These are phyloP conservation scores for Rhizophora mangle DNA, from an alignment of 345 rosid genomes.

Conservation along the genomic window DNA sequence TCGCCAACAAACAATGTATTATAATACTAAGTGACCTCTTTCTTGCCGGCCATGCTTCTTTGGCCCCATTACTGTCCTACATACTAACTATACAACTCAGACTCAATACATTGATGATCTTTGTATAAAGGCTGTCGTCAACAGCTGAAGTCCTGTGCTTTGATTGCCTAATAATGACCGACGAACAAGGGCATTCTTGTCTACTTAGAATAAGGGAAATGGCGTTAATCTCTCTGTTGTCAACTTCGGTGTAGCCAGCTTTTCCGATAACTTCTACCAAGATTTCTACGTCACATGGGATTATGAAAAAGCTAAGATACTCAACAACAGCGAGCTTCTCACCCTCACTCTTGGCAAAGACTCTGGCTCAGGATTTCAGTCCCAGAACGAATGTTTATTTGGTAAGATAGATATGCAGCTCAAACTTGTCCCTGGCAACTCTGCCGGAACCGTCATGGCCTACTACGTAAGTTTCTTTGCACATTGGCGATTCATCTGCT, in stretches of 20 bases:
- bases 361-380: slow-evolving; percentile 74
- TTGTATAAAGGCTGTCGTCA: no score
- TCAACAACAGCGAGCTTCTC: slow-evolving; percentile 44
- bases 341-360: slow-evolving; percentile 55
- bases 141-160: no score
- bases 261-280: slow-evolving; percentile 40
- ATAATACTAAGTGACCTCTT: no score
- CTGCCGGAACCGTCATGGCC: slow-evolving; percentile 81
- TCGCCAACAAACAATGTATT: no score
- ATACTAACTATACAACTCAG: no score
- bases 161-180: not conserved
- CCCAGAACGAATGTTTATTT: slow-evolving; percentile 49
- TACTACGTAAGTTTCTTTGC: slow-evolving; percentile 40
- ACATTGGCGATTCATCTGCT: not conserved
- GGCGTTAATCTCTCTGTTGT: not conserved
- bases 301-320: slow-evolving; percentile 44
- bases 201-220: not conserved
- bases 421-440: slow-evolving; percentile 71
- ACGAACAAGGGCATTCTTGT: not conserved
- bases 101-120: no score
- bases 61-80: no score
- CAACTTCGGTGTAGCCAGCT: not conserved
- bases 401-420: slow-evolving; percentile 67
- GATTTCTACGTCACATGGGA: slow-evolving; percentile 64
- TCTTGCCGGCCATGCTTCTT: no score